Base-by-base conservation (phyloP, 2,329 filamentous ascomycete species). In the Cladophialophora psammophila region DNA sequence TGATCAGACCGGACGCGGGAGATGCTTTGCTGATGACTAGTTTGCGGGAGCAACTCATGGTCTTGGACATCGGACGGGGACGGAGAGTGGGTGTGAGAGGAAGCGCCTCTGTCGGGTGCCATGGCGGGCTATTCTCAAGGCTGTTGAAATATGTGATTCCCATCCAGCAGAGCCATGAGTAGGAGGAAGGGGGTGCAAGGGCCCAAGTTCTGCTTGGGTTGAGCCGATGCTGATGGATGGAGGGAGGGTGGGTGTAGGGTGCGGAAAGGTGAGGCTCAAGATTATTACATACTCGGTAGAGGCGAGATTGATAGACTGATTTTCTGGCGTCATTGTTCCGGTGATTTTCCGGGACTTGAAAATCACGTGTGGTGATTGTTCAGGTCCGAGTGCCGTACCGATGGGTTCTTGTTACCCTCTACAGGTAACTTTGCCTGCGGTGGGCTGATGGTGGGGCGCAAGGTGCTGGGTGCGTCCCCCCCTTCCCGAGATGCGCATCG, bases 61-160 rank as follows among this genome's bases (percentile, higher is more conserved):
- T 68, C 52, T 64, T 64, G 59, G 12, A 59, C 20, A 6, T 64
- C 61, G 48, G 68, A 61, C 15, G 59, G 26, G 32, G 63, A 64
- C 52, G 61, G 55, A 13, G 62, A 63, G 55, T 45, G 63, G 32
- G 53, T 35, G 55, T 45, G 63, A 32, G 62, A 61, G 48, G 38
- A 54, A 9, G 57, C n/a, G 18, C 71, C 69, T 62, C 69, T 69
- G 34, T 73, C 72, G 18, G 72, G 69, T 8, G 69, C 69, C 72
- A 73, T 73, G 52, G 36, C 42, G 38, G 36, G 50, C 35, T 40
- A 50, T 26, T 26, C 20, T 26, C 45, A 50, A 10, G 45, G 20
- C 26, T 1, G 12, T 50, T 18, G 13, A 50, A 9, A 50, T 50
- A 31, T 12, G 40, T 13, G n/a, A n/a, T 42, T n/a, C 15, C 40